These are phyloP conservation scores for Ottelia alismoides DNA, from an alignment of 106 monocot species.

Conservation along the genomic window DNA sequence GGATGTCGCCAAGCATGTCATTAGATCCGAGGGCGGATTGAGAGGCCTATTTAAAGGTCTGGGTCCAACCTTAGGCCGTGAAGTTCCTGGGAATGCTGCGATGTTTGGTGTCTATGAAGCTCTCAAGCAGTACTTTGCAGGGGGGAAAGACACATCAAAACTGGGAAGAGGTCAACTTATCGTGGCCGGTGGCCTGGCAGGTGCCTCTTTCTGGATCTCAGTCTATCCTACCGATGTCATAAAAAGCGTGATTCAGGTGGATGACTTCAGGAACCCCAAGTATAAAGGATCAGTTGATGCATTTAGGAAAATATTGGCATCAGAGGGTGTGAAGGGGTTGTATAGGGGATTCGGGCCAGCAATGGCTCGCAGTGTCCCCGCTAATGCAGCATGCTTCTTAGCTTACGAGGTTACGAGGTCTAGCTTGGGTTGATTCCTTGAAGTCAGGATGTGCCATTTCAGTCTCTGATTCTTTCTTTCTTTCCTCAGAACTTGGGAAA, in stretches of 20 bases:
- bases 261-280: conserved; percentile 71
- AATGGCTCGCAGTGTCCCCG: conserved; percentile 84
- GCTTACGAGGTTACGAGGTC: conserved; percentile 79
- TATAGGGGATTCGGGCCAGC: conserved; percentile 95
- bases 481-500: too few species aligned
- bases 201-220: conserved; percentile 54
- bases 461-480: too few species aligned
- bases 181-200: conserved; percentile 68
- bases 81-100: conserved; percentile 79
- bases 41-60: conserved; percentile 76
- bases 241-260: conserved; percentile 87
- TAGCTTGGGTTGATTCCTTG: conserved; percentile 38
- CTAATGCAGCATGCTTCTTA: conserved; percentile 86
- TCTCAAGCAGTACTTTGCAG: conserved; percentile 55
- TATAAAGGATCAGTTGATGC: conserved; percentile 60
- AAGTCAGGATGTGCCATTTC: too few species aligned
- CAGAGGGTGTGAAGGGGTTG: conserved; percentile 81
- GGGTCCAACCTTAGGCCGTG: conserved; percentile 66
- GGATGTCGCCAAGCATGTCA: conserved; percentile 85
- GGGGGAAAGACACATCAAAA: conserved; percentile 55
- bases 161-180: conserved; percentile 70
- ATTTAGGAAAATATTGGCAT: conserved; percentile 63
- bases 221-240: conserved; percentile 92
- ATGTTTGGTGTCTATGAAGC: conserved; percentile 93
- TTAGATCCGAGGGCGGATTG: conserved; percentile 60